Conservation (phyloP, 306 rosid species). For the Acacia crassicarpa region DNA sequence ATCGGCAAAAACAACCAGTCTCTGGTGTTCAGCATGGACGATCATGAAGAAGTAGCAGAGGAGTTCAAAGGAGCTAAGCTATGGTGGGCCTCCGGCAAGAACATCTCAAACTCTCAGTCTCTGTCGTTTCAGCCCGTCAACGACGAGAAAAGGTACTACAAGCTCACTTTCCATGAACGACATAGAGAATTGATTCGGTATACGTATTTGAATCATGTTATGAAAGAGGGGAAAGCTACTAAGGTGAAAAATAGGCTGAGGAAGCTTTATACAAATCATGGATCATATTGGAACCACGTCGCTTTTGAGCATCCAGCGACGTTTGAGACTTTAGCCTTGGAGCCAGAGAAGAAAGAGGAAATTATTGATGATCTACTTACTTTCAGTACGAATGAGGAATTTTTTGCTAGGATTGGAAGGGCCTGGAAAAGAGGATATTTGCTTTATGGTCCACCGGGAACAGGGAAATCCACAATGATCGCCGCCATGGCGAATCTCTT, state of each 20-base stretch:
- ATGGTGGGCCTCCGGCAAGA: conserved; percentile 83
- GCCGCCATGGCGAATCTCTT: conserved; percentile 70
- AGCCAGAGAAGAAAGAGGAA: conserved; percentile 41
- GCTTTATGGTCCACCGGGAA: conserved; percentile 82
- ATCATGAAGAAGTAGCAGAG: conserved; percentile 76
- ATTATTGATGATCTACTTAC: conserved; percentile 50
- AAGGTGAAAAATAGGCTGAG: conserved; percentile 57
- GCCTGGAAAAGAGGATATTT: conserved; percentile 87
- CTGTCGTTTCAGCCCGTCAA: conserved; percentile 33
- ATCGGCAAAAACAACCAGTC: conserved; percentile 52
- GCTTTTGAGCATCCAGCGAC: conserved; percentile 64
- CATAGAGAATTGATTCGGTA: conserved; percentile 57
- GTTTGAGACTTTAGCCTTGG: conserved; percentile 56
- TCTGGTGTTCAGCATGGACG: conserved; percentile 87
- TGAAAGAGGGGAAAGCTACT: conserved; percentile 63
- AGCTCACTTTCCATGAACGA: conserved; percentile 59
- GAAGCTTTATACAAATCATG: conserved; percentile 52
- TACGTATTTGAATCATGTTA: conserved; percentile 46
- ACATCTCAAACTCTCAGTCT: conserved; percentile 38
- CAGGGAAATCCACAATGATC: conserved; percentile 82
- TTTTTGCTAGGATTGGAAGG: conserved; percentile 60
- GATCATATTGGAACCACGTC: conserved; percentile 48
- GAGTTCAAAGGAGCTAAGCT: conserved; percentile 61
- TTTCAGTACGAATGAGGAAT: conserved; percentile 62
- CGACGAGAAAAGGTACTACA: conserved; percentile 68